Evolutionary conservation across 306 rosid genomes (phyloP), one percentile per base, ranked within the genome.

Genomic region (Senna siamea): DNA sequence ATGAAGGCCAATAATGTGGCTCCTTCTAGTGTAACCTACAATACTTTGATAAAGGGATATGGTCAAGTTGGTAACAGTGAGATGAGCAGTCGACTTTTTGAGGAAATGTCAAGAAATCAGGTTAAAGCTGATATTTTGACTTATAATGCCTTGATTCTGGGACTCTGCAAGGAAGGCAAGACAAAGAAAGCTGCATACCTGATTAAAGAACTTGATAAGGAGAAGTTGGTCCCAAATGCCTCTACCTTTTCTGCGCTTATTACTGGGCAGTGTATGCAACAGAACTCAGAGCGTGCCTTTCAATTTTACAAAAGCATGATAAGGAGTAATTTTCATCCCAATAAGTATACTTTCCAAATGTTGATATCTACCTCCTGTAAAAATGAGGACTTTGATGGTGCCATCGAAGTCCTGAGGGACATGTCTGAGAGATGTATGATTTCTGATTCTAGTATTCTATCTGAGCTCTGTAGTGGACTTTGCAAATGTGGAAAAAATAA

Each of bases 171-270:
- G 81, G 87, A 82, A 60, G 98, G 96, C 32, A 91, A 88, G 76
- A 89, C 98, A 23, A 87, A 83, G 83, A 94, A 91, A 48, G 95
- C 96, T 63, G 96, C 92, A 13, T 79, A 65, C 82, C 54, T 91
- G 67, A 85, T 94, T 68, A 87, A 78, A 76, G 90, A 89, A 69
- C 88, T 89, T 66, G 92, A 91, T 35, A 70, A 76, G 77, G 78
- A 84, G 80, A 88, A 82, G 46, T 78, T 91, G 75, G 84, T 84
- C 6, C 92, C 93, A 9, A 91, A 87, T 74, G 82, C 90, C 0
- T 89, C 91, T 0, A 93, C 98, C 11, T 89, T 87, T 73, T 87
- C 94, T 69, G 92, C 94, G 2, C 96, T 93, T 35, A 83, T 93
- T 48, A 60, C 58, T 4, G 91, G 97, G 40, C 91, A 89, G 67